Evolutionary conservation across 352 stramenopile species (phyloP).

Genomic region (Thalassiosira livingstoniorum): DNA sequence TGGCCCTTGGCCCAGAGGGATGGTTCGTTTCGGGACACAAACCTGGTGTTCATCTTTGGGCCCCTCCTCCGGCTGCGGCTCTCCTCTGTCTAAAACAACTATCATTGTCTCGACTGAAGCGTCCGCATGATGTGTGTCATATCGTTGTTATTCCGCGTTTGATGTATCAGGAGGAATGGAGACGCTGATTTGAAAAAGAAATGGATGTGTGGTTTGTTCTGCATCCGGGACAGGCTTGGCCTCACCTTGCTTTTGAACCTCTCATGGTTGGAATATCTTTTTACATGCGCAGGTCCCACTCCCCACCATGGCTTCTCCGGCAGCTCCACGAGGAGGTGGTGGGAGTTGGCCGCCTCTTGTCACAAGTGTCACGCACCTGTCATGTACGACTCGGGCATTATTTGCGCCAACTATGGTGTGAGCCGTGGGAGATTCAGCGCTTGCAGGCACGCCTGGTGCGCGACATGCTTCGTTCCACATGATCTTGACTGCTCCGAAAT

Average conservation of each 20-base stretch:
- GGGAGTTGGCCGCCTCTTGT: not conserved
- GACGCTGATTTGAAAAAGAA: not conserved
- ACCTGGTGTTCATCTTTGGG: too few relatives aligned
- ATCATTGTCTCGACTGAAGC: too few relatives aligned
- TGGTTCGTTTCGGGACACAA: too few relatives aligned
- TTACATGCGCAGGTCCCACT: not conserved
- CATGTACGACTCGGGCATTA: not conserved
- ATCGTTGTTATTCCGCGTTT: conserved; percentile 11
- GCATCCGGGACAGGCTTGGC: too few relatives aligned
- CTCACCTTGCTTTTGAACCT: conserved; percentile 15
- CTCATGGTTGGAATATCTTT: conserved; percentile 7
- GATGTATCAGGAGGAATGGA: conserved; percentile 15
- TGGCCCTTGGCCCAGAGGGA: too few relatives aligned
- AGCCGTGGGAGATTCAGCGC: not conserved
- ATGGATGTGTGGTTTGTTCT: not conserved
- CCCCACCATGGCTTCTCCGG: conserved; percentile 2
- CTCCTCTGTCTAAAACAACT: too few relatives aligned
- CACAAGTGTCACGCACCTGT: not conserved
- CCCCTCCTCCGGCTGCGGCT: too few relatives aligned
- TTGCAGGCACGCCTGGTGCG: not conserved
- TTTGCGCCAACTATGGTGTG: not conserved
- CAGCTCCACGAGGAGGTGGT: not conserved
- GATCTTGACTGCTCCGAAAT: not conserved
- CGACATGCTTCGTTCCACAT: not conserved
- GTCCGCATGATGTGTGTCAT: too few relatives aligned